Percentiles rank a stretch among this genome's conserved stretches.
phyloP scores from a whole-genome alignment of 2,329 filamentous ascomycete species.

The Calonectria leucothoes region DNA sequence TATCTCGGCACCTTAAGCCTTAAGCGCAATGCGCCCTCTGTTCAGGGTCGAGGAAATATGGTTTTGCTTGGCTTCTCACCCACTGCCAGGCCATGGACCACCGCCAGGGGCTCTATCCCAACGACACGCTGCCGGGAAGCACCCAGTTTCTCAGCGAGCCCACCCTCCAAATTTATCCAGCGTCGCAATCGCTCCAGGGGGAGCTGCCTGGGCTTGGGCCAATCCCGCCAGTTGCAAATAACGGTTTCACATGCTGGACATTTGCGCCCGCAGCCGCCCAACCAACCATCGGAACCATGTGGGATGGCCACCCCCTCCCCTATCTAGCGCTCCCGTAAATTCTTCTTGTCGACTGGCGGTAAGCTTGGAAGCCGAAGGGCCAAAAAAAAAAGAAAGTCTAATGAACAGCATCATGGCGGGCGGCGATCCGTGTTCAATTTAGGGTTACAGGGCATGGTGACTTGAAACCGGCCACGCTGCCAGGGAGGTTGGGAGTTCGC shows the following conservation, averaged over 20 bases:
- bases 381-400: not conserved
- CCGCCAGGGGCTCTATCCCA: not conserved
- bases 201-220: conserved; percentile 18
- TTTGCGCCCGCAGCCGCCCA: conserved; percentile 38
- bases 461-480: not conserved
- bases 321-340: not conserved
- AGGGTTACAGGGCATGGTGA: conserved; percentile 6
- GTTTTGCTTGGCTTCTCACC: not conserved
- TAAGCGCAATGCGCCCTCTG: not conserved
- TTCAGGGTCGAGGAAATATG: not conserved
- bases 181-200: not conserved
- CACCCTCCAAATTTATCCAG: conserved; percentile 7
- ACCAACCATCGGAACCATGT: conserved; percentile 24
- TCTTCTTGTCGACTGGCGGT: not conserved
- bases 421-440: conserved; percentile 9
- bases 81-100: not conserved
- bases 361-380: not conserved
- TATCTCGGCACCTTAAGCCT: not conserved
- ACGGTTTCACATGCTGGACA: conserved; percentile 29
- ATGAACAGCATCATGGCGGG: not conserved
- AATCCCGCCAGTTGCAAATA: conserved; percentile 30
- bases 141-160: not conserved
- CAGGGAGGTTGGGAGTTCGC: not conserved
- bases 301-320: not conserved
- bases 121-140: not conserved